These are phyloP conservation scores for Zygotorulaspora sp. DNA, from an alignment of 805 yeast species.

Conservation along the genomic window DNA sequence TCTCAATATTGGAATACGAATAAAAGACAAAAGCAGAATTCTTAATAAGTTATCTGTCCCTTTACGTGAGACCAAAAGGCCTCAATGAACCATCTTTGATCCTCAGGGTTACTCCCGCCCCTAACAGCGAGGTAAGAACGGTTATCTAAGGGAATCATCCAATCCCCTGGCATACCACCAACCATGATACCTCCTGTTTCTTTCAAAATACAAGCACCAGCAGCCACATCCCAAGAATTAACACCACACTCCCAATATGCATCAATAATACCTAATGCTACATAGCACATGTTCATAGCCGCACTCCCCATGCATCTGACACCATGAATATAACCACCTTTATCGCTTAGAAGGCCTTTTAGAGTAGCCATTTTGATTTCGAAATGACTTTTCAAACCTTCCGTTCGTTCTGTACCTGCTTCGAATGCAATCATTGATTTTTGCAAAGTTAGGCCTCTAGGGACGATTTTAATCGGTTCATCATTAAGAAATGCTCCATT, in stretches of 20 bases:
- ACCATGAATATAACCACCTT: slow-evolving; percentile 58
- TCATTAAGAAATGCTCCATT: slow-evolving; percentile 52
- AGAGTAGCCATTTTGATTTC: slow-evolving; percentile 47
- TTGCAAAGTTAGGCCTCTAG: slow-evolving; percentile 43
- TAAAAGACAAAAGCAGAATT: no score
- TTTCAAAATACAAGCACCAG: slow-evolving; percentile 56
- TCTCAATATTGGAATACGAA: no score
- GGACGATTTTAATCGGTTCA: slow-evolving; percentile 31
- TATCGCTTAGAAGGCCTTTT: slow-evolving; percentile 41
- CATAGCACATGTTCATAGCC: slow-evolving; percentile 55
- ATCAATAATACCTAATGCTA: slow-evolving; percentile 55
- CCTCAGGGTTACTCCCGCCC: slow-evolving; percentile 40
- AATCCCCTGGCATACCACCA: slow-evolving; percentile 48
- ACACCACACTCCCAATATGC: slow-evolving; percentile 72
- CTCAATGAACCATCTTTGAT: slow-evolving; percentile 44
- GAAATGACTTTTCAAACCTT: slow-evolving; percentile 48
- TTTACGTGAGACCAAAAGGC: slow-evolving; percentile 48
- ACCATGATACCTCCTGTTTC: slow-evolving; percentile 58
- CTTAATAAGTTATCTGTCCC: slow-evolving; percentile 42
- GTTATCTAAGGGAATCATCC: slow-evolving; percentile 47
- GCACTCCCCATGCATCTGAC: slow-evolving; percentile 60
- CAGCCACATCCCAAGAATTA: slow-evolving; percentile 66
- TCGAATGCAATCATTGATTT: slow-evolving; percentile 54
- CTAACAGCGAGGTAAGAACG: slow-evolving; percentile 57
- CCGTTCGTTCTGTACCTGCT: slow-evolving; percentile 57